Evolutionary conservation across 768 basidiomycete genomes (phyloP).

Genomic region (Suillus lakei): DNA sequence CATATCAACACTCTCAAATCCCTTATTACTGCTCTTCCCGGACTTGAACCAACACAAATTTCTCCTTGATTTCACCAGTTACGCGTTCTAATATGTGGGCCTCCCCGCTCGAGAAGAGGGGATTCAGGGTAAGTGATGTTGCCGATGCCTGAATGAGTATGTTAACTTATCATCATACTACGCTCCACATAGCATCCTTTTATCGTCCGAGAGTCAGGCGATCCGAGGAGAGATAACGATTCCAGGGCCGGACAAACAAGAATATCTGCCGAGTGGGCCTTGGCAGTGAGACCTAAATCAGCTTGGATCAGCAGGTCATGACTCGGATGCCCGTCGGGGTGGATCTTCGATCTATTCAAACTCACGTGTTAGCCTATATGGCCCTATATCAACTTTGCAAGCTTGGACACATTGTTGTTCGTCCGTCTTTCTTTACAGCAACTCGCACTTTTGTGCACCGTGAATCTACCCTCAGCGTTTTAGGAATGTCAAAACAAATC

Average conservation of each 20-base stretch:
- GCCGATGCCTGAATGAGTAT: background rate
- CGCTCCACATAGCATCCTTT: background rate
- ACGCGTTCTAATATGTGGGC: background rate
- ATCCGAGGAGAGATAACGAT: background rate
- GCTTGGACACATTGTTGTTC: background rate
- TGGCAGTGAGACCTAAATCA: background rate
- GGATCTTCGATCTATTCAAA: background rate
- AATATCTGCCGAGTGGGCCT: background rate
- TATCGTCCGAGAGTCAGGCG: background rate
- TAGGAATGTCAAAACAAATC: slow-evolving; percentile 1
- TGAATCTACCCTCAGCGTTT: background rate
- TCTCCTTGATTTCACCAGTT: background rate
- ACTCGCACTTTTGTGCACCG: background rate
- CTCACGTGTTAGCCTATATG: background rate
- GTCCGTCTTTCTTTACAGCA: background rate
- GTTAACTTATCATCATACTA: background rate
- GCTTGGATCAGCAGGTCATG: background rate
- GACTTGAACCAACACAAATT: background rate
- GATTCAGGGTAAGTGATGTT: background rate
- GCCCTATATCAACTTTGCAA: background rate
- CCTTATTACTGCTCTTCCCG: background rate
- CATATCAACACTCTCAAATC: background rate
- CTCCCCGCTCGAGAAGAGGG: background rate
- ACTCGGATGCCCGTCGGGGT: background rate
- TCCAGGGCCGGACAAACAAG: background rate